Conservation (phyloP, 371 early-diverging fungal genomes). For the Syncephalastrum monosporum region DNA sequence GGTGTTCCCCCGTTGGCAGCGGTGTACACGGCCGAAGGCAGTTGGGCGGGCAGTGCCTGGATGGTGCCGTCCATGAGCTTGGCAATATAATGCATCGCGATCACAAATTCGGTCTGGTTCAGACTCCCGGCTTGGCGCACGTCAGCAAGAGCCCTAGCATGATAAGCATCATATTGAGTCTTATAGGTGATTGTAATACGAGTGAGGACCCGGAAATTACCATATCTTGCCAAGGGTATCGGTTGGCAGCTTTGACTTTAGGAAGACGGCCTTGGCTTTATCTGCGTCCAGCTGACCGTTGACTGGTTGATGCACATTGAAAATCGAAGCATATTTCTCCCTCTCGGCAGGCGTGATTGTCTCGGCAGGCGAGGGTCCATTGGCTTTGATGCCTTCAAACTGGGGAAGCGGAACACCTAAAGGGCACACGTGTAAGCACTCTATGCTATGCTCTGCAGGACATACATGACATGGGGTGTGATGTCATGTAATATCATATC, state of each 20-base stretch:
- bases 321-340: conserved; percentile 45
- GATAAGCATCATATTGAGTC: neutral
- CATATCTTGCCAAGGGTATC: conserved; percentile 47
- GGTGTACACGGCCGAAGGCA: conserved; percentile 61
- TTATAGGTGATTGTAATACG: neutral
- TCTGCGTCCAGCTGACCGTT: conserved; percentile 39
- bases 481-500: no score
- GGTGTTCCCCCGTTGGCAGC: conserved; percentile 43
- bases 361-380: conserved; percentile 8
- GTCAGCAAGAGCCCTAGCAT: conserved; percentile 64
- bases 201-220: conserved; percentile 21
- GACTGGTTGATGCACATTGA: conserved; percentile 39
- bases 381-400: conserved; percentile 49
- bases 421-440: neutral
- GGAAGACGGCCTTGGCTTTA: conserved; percentile 39
- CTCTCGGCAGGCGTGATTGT: conserved; percentile 33
- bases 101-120: conserved; percentile 70
- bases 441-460: neutral
- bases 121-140: conserved; percentile 66
- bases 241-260: conserved; percentile 44
- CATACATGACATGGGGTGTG: no score
- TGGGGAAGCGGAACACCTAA: conserved; percentile 52
- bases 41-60: conserved; percentile 51
- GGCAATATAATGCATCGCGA: conserved; percentile 84
- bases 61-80: conserved; percentile 71